Conservation (phyloP, 768 basidiomycete species). For the Tulasnella sp. region DNA sequence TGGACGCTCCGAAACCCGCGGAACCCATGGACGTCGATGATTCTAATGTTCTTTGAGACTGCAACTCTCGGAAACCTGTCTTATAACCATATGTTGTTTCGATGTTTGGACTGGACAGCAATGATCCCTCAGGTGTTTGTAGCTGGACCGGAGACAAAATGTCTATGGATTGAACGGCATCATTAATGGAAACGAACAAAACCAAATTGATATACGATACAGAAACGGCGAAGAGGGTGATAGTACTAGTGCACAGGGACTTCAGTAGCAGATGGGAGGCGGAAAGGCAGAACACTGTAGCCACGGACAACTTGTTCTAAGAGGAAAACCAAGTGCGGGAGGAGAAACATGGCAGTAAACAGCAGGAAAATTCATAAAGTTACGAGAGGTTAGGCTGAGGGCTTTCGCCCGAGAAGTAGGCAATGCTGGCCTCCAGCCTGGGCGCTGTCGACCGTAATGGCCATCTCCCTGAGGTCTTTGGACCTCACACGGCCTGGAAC, state of each 20-base stretch:
- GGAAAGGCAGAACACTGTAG: neutral
- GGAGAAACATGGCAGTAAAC: neutral
- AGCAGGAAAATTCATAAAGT: neutral
- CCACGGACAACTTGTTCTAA: neutral
- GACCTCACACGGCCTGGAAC: constrained; percentile 19
- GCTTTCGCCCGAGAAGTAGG: constrained; percentile 15
- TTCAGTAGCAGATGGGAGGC: neutral
- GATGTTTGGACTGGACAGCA: neutral
- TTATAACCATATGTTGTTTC: neutral
- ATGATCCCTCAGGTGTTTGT: neutral
- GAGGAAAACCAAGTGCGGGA: neutral
- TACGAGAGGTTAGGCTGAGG: neutral
- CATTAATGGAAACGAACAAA: neutral
- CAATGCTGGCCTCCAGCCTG: constrained; percentile 22
- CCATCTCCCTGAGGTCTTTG: constrained; percentile 16
- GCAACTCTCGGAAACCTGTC: neutral
- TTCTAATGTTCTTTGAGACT: neutral
- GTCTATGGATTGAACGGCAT: neutral
- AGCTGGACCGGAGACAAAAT: neutral
- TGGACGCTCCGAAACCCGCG: constrained; percentile 7
- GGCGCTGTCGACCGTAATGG: constrained; percentile 12
- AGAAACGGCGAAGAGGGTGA: neutral
- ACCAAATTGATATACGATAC: neutral
- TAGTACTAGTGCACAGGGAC: neutral
- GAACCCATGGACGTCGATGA: constrained; percentile 15